Conservation (phyloP, 495 filamentous ascomycete species). For the Penicillium subrubescens region DNA sequence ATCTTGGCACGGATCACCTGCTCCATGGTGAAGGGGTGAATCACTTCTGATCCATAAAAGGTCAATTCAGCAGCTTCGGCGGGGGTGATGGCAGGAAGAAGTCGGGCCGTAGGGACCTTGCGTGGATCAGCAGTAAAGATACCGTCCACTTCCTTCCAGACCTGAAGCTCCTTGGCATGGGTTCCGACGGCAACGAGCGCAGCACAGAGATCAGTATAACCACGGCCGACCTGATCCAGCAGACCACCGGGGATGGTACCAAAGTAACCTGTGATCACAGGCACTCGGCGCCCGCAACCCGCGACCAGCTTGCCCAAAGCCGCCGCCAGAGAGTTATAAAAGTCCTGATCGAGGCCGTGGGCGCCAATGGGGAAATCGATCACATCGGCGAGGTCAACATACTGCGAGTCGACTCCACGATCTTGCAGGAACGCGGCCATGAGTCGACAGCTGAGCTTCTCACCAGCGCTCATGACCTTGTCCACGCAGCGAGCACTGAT, state of each 20-base stretch:
- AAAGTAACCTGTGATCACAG: constrained; percentile 85
- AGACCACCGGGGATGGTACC: constrained; percentile 81
- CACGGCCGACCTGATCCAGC: constrained; percentile 77
- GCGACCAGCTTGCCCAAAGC: constrained; percentile 66
- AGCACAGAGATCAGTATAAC: constrained; percentile 89
- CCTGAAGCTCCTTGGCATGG: constrained; percentile 77
- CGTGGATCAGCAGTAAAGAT: constrained; percentile 88
- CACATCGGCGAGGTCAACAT: constrained; percentile 80
- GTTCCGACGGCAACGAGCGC: constrained; percentile 79
- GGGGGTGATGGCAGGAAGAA: constrained; percentile 78
- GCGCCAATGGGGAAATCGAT: constrained; percentile 60
- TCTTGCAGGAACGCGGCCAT: constrained; percentile 82
- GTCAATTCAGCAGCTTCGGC: constrained; percentile 89
- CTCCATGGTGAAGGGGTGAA: constrained; percentile 98
- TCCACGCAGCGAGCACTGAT: constrained; percentile 84
- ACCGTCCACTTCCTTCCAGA: constrained; percentile 93
- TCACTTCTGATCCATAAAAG: constrained; percentile 93
- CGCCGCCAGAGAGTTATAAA: constrained; percentile 72
- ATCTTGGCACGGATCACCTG: constrained; percentile 92
- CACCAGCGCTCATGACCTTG: constrained; percentile 86
- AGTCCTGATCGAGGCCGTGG: constrained; percentile 70
- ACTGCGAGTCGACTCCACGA: constrained; percentile 75
- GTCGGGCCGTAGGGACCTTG: constrained; percentile 81
- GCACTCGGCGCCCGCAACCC: constrained; percentile 69
- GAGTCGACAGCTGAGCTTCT: constrained; percentile 89